Conservation (phyloP, 2,329 filamentous ascomycete species). For the Teratosphaeria gauchensis region DNA sequence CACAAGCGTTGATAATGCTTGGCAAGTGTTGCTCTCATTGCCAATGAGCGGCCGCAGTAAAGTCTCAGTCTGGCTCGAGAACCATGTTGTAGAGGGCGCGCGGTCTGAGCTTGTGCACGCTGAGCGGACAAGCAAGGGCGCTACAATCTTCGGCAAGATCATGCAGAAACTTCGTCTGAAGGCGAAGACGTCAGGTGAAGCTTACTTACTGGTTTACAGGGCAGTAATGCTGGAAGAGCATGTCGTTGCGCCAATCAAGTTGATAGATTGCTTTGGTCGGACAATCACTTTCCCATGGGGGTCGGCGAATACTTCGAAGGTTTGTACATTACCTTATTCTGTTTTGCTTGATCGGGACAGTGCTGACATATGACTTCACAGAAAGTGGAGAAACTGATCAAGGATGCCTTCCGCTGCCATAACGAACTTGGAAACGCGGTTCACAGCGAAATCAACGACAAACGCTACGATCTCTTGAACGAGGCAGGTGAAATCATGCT, state of each 20-base stretch:
- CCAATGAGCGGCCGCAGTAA: not conserved
- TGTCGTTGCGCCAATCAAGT: not conserved
- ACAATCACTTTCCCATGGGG: not conserved
- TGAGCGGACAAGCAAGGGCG: not conserved
- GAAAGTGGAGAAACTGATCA: not conserved
- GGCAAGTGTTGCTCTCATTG: not conserved
- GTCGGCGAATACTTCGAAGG: not conserved
- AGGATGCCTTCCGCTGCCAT: not conserved
- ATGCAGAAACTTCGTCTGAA: not conserved
- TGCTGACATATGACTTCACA: not conserved
- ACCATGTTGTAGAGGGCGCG: not conserved
- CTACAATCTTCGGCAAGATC: not conserved
- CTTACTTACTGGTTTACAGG: not conserved
- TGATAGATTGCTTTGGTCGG: not conserved
- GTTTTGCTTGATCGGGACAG: not conserved
- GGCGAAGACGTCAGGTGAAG: not conserved
- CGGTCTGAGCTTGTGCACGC: not conserved
- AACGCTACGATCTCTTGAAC: not conserved
- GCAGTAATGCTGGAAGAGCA: not conserved
- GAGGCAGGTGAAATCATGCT: not conserved
- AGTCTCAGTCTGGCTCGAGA: not conserved
- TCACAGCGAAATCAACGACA: not conserved
- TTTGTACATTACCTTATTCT: not conserved
- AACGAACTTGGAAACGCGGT: not conserved
- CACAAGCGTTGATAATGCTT: not conserved